Base-by-base conservation (phyloP, 768 basidiomycete species). In the Naganishia randhawae region DNA sequence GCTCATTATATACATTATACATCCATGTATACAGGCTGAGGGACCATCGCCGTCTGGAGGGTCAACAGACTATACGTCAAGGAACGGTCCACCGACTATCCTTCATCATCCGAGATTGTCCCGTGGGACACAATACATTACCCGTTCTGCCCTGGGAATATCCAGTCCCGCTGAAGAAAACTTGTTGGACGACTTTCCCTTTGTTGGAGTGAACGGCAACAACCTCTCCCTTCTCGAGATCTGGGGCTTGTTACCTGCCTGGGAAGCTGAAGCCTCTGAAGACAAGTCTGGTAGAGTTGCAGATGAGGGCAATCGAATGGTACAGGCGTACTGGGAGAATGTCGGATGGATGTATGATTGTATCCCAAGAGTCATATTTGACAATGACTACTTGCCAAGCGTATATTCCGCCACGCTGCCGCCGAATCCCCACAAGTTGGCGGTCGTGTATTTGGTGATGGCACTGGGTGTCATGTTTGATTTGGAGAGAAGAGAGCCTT, bases 361-460 rank as follows among this genome's bases (percentile, higher is more conserved):
- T n/a, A 57, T 66, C 7, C 64, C 69, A 14, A 55, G 73, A 35
- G 42, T 70, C 1, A 73, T 77, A 62, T 76, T 80, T 65, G 77
- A 78, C 27, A 61, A 63, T 33, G 77, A 80, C 57, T 73, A 74
- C 53, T 63, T 78, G 13, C 33, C 73, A 17, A 72, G 67, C 33
- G 77, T 75, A 0, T 80, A 80, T 61, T 72, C 75, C 41, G 41
- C 71, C 9, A 55, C 68, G 29, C 13, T 50, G 1, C 50, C 69
- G 9, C 72, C 77, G 6, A 74, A 77, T 52, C 64, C 77, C 3
- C 77, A 80, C 64, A 78, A 80, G 65, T 63, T 80, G n/a, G 78
- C 78, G 0, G 75, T 74, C 42, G 78, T 80, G 10, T 80, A 75
- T 51, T 61, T 80, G 10, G 73, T 80, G 57, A 76, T 80, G 77